Percentiles rank a stretch among this genome's conserved stretches.
Evolutionary conservation across 768 basidiomycete species (phyloP).

Genomic region (Trametes cingulata): DNA sequence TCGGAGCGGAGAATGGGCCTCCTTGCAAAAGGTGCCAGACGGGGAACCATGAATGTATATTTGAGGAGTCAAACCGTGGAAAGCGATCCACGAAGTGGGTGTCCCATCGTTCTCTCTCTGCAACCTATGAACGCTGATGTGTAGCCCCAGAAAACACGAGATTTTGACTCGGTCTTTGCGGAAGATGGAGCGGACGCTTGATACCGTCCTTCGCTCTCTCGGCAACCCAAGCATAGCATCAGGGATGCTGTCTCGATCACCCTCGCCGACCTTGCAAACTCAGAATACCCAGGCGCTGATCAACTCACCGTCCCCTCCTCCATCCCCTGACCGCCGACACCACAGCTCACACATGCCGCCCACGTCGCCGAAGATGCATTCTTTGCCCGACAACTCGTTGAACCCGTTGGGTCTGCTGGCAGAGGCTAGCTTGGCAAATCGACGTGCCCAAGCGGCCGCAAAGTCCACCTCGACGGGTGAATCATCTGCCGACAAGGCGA

Average conservation of each 20-base stretch:
- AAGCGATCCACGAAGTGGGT: conserved; percentile 82
- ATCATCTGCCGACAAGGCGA: conserved; percentile 24
- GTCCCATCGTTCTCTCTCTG: conserved; percentile 20
- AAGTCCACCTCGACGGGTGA: conserved; percentile 21
- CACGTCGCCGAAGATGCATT: conserved; percentile 84
- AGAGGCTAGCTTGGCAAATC: conserved; percentile 81
- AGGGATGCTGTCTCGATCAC: conserved; percentile 80
- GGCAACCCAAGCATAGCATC: conserved; percentile 79
- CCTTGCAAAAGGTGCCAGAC: conserved; percentile 86
- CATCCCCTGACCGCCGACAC: conserved; percentile 44
- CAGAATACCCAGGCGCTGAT: conserved; percentile 58
- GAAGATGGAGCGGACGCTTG: conserved; percentile 92
- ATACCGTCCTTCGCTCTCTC: conserved; percentile 86
- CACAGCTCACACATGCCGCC: conserved; percentile 28
- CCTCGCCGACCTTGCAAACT: conserved; percentile 61
- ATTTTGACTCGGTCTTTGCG: conserved; percentile 76
- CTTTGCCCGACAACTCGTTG: conserved; percentile 86
- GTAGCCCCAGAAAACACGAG: conserved; percentile 73
- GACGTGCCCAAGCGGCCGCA: conserved; percentile 52
- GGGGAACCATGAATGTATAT: conserved; percentile 88
- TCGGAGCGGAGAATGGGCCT: conserved; percentile 85
- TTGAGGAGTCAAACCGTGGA: conserved; percentile 95
- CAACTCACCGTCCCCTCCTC: conserved; percentile 33
- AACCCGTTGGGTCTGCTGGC: conserved; percentile 93
- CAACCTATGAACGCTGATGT: conserved; percentile 26